Evolutionary conservation across 2,329 filamentous ascomycete species (phyloP), one percentile per base, ranked within the genome.

Genomic region (Colletotrichum spinosum): DNA sequence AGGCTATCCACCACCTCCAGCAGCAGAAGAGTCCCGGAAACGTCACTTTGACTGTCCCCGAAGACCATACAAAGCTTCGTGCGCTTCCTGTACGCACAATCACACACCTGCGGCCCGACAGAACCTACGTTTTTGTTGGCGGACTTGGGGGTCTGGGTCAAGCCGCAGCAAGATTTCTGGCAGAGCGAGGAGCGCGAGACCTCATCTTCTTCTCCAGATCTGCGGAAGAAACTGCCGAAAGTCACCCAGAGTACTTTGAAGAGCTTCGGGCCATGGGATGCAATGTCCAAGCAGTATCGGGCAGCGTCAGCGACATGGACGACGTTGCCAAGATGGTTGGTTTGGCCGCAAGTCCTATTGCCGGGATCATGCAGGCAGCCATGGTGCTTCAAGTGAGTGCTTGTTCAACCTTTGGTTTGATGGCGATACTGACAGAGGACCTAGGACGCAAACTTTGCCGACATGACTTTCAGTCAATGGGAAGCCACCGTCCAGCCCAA

Each of bases 1-100:
- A 79, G 10, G 80, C 80, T 0, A 81, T 84, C 67, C 71, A 79
- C 0, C 74, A 77, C 48, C 78, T 85, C 76, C 79, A 83, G 57
- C 72, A 71, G 2, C 81, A 79, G 1, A 70, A 70, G 35, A 81
- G 83, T 65, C 78, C 80, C 42, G 81, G 81, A 0, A 83, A 82
- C 55, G 78, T 84, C 12, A 74, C 83, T 12, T 53, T 81, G 12
- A 69, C 60, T 38, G 66, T 74, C 63, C 68, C 53, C 6, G 33
- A 46, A 3, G 35, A 39, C 9, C 37, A 25, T 9, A 3, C 8
- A 8, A 10, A 53, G 17, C 13, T 51, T 2, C 11, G 34, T 0
- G 39, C 54, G 4, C 6, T 8, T 4, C 42, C 63, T 3, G 17
- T 15, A 11, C 17, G 13, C 6, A 13, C 37, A 10, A 37, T 13